Percentiles rank a stretch among this genome's conserved stretches.
Conservation (phyloP, 1,139 yeast species). For the Yarrowia galli region DNA sequence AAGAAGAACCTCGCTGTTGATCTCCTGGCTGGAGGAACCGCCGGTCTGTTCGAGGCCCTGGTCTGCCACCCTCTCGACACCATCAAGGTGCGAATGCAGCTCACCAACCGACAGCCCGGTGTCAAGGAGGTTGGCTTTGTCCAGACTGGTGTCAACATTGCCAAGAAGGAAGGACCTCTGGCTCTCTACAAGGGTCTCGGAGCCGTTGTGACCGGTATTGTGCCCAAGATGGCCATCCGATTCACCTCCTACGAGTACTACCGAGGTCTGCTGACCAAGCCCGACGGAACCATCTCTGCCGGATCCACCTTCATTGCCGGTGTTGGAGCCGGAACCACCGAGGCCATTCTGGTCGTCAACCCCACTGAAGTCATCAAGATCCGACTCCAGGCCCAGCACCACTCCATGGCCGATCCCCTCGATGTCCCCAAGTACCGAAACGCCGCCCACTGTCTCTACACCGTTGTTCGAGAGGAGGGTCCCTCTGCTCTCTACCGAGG, state of each 20-base stretch:
- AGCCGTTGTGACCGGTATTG: constrained; percentile 96
- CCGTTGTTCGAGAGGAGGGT: constrained; percentile 91
- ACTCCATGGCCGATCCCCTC: constrained; percentile 83
- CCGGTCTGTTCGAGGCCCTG: constrained; percentile 94
- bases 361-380: constrained; percentile 98
- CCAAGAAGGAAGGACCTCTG: constrained; percentile 78
- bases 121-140: constrained; percentile 83
- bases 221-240: constrained; percentile 97
- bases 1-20: constrained; percentile 67
- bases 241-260: constrained; percentile 93
- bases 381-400: constrained; percentile 94
- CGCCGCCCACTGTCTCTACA: constrained; percentile 89
- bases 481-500: constrained; percentile 89
- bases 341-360: constrained; percentile 91
- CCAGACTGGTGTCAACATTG: constrained; percentile 80
- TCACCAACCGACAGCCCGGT: constrained; percentile 55
- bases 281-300: constrained; percentile 75
- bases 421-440: constrained; percentile 85
- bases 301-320: constrained; percentile 81
- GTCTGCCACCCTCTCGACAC: constrained; percentile 94
- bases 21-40: constrained; percentile 94
- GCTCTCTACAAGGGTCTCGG: constrained; percentile 96
- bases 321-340: constrained; percentile 97
- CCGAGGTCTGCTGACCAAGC: constrained; percentile 68
- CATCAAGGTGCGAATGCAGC: constrained; percentile 96